A percentile compares a stretch with the other conserved stretches of the same genome.
Evolutionary conservation across 306 rosid species (phyloP).

Genomic region (Chamaecrista fasciculata): DNA sequence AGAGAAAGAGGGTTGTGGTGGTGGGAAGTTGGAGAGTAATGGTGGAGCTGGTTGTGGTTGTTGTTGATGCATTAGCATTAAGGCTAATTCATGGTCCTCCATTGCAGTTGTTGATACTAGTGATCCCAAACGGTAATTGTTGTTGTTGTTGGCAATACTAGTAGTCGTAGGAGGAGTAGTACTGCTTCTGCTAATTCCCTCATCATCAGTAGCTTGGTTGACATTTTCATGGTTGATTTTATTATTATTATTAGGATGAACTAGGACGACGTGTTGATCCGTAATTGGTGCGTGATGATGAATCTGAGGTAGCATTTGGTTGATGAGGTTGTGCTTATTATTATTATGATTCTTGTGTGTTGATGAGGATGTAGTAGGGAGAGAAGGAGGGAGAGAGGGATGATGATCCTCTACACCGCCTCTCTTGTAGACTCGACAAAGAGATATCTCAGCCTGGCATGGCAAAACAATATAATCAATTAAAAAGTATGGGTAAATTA

Average conservation of each 20-base stretch:
- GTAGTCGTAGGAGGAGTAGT: conserved; percentile 11
- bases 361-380: conserved; percentile 59
- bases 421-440: conserved; percentile 94
- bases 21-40: too few relatives aligned
- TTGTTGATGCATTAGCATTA: conserved; percentile 38
- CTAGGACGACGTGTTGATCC: too few relatives aligned
- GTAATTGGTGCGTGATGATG: conserved; percentile 7
- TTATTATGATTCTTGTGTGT: conserved; percentile 16
- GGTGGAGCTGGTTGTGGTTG: neutral
- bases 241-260: too few relatives aligned
- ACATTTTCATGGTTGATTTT: too few relatives aligned
- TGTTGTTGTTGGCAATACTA: conserved; percentile 46
- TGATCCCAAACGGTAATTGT: conserved; percentile 26
- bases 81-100: conserved; percentile 38
- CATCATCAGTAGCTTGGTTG: too few relatives aligned
- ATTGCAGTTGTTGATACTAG: neutral
- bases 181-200: conserved; percentile 28
- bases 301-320: neutral
- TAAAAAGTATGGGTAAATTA: too few relatives aligned
- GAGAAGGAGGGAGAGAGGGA: conserved; percentile 77
- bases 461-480: too few relatives aligned
- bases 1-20: too few relatives aligned
- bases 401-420: conserved; percentile 80
- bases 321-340: conserved; percentile 23
- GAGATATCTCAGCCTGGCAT: conserved; percentile 81